phyloP scores from a whole-genome alignment of 768 basidiomycete species.

The Neoboletus subvelutipes region DNA sequence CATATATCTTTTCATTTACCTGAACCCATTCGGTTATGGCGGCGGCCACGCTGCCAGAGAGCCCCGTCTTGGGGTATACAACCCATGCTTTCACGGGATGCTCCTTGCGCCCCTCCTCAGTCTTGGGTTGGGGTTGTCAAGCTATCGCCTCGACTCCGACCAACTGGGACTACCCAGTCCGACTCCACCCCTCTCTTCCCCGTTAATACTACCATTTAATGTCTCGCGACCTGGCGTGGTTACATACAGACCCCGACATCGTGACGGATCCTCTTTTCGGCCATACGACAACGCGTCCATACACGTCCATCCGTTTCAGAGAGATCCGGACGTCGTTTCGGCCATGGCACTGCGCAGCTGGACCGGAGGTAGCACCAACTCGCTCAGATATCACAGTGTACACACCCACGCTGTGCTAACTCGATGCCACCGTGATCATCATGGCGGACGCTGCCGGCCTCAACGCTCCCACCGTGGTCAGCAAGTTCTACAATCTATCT shows the following conservation, averaged over 20 bases:
- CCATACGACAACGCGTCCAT: neutral
- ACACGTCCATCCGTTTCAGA: neutral
- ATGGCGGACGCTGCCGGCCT: neutral
- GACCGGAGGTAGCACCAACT: neutral
- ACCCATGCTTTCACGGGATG: neutral
- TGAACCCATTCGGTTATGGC: neutral
- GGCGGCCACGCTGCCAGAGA: no score
- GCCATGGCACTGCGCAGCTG: neutral
- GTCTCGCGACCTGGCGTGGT: neutral
- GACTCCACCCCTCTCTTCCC: neutral
- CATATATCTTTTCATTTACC: neutral
- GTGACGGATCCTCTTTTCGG: conserved; percentile 1
- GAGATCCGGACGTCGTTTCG: neutral
- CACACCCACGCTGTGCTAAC: no score
- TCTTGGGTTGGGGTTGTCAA: neutral
- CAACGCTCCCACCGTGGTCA: neutral
- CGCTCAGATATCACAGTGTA: no score
- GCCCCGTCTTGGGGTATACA: neutral
- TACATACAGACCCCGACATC: neutral
- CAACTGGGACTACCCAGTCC: neutral
- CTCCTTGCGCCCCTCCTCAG: neutral
- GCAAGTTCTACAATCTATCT: neutral
- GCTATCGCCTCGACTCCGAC: neutral
- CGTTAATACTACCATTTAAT: neutral
- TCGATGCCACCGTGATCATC: neutral